Conservation (phyloP, 148 eudicot genomes). For the Suaeda aralocaspica region DNA sequence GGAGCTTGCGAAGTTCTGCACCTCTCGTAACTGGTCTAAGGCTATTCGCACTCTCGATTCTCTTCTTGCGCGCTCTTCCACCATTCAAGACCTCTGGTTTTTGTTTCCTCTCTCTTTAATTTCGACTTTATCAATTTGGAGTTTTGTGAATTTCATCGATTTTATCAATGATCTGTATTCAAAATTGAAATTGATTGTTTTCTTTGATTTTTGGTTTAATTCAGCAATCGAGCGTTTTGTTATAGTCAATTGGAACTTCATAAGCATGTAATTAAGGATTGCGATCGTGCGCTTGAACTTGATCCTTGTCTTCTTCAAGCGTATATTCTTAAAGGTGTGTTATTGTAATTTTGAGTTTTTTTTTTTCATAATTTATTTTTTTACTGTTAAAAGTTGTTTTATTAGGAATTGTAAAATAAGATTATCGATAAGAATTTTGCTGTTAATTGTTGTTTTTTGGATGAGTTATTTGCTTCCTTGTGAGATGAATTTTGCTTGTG, state of each 20-base stretch:
- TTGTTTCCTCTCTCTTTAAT: background rate
- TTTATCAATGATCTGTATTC: constrained; percentile 7
- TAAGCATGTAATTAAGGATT: constrained; percentile 94
- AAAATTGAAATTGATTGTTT: background rate
- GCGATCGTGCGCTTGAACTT: constrained; percentile 79
- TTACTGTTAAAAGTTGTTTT: background rate
- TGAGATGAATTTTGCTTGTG: no score
- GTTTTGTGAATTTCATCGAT: background rate
- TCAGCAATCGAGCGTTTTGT: constrained; percentile 95
- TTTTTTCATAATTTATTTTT: background rate
- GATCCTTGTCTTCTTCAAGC: constrained; percentile 80
- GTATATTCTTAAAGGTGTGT: constrained; percentile 78
- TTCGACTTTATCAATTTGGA: background rate
- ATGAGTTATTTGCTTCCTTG: background rate
- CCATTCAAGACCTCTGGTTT: constrained; percentile 85
- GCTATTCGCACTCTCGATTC: constrained; percentile 96
- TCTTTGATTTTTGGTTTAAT: constrained; percentile 6
- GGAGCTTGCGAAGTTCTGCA: constrained; percentile 78
- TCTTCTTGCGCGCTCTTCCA: constrained; percentile 52
- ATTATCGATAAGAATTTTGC: background rate
- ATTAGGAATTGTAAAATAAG: background rate
- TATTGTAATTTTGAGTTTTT: background rate
- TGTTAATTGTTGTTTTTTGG: no score
- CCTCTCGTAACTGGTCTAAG: constrained; percentile 88
- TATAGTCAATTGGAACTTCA: constrained; percentile 98